Percentiles rank a stretch among this genome's conserved stretches.
Evolutionary conservation across 1,139 yeast genomes (phyloP).

Genomic region (Yamadazyma jaroonii): DNA sequence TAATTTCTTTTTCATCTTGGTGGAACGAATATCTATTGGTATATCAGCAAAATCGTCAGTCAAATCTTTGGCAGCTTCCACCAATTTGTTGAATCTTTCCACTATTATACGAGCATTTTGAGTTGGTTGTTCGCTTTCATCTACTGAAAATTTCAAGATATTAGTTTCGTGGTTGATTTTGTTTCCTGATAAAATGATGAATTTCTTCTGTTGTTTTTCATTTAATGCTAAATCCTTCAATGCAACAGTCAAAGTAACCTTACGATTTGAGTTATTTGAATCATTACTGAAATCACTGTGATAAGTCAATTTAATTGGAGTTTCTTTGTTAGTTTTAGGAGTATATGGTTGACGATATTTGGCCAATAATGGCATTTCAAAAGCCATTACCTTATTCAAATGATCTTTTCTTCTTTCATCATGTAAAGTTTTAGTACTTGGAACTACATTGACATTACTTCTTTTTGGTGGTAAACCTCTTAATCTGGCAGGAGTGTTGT

Average conservation of each 20-base stretch:
- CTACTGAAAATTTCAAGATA: constrained; percentile 58
- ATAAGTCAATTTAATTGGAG: constrained; percentile 67
- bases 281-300: constrained; percentile 72
- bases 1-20: constrained; percentile 42
- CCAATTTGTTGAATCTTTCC: constrained; percentile 57
- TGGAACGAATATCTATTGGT: constrained; percentile 80
- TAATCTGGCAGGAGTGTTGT: constrained; percentile 38
- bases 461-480: constrained; percentile 42
- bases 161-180: constrained; percentile 67
- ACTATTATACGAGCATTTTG: constrained; percentile 81
- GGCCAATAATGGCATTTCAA: constrained; percentile 82
- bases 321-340: constrained; percentile 40
- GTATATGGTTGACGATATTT: constrained; percentile 66
- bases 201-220: constrained; percentile 62
- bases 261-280: constrained; percentile 62
- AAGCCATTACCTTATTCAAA: constrained; percentile 80
- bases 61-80: constrained; percentile 63
- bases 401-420: constrained; percentile 37
- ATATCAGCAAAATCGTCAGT: constrained; percentile 68
- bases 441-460: constrained; percentile 38
- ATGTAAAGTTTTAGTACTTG: constrained; percentile 38
- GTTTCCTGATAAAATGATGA: constrained; percentile 74
- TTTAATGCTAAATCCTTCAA: constrained; percentile 54
- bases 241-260: constrained; percentile 60
- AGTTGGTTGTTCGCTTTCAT: constrained; percentile 69